A percentile compares a stretch with the other conserved stretches of the same genome.
Evolutionary conservation across 2,329 filamentous ascomycete species (phyloP).

Genomic region (Fusarium sarcochroum): DNA sequence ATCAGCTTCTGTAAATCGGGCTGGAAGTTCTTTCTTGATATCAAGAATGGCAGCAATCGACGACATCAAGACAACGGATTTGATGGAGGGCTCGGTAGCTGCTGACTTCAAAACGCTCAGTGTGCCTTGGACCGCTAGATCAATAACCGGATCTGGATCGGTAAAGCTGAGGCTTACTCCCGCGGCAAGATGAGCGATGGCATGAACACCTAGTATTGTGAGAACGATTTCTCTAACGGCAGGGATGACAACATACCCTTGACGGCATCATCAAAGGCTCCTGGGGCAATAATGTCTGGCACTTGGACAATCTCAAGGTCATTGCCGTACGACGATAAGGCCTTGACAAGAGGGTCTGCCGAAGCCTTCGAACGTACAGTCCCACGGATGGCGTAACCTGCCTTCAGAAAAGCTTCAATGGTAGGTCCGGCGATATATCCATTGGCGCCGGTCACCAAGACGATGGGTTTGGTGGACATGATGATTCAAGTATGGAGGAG

Average conservation of each 20-base stretch:
- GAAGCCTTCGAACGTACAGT: constrained; percentile 53
- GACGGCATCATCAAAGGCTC: constrained; percentile 56
- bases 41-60: constrained; percentile 39
- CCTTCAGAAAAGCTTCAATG: constrained; percentile 54
- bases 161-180: constrained; percentile 41
- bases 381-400: constrained; percentile 57
- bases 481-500: background rate
- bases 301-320: constrained; percentile 50
- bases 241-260: constrained; percentile 36
- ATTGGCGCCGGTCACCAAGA: constrained; percentile 57
- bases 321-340: constrained; percentile 39
- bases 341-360: constrained; percentile 32
- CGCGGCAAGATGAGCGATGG: constrained; percentile 42
- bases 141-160: constrained; percentile 41
- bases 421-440: constrained; percentile 57
- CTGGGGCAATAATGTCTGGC: constrained; percentile 52
- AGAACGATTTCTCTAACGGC: background rate
- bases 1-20: constrained; percentile 42
- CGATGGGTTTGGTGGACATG: constrained; percentile 45
- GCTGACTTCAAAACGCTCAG: constrained; percentile 41
- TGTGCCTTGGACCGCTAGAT: constrained; percentile 40
- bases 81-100: constrained; percentile 38
- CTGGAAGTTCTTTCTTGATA: constrained; percentile 9
- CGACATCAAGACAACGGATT: constrained; percentile 46
- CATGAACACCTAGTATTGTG: constrained; percentile 35